Evolutionary conservation across 345 rosid species (phyloP).

Genomic region (Populus pruinosa): DNA sequence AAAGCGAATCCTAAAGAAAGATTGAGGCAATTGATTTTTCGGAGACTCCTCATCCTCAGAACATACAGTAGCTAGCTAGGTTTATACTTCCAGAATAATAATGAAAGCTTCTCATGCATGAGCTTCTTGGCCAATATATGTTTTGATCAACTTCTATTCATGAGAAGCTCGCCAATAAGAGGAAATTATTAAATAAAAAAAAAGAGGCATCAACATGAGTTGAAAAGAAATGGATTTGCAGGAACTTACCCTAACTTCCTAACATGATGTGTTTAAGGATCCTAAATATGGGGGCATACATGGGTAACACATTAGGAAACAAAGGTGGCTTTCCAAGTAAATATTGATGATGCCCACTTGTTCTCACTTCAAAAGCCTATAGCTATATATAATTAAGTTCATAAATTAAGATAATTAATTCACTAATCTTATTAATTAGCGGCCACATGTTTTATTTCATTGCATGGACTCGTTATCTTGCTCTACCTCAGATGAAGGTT

Average conservation of each 20-base stretch:
- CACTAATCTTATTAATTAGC: background rate
- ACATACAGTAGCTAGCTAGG: too few relatives aligned
- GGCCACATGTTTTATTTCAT: background rate
- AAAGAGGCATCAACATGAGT: conserved; percentile 1
- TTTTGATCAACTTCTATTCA: too few relatives aligned
- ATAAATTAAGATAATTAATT: background rate
- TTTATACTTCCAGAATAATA: too few relatives aligned
- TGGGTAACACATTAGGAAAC: conserved; percentile 3
- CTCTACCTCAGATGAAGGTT: conserved; percentile 55
- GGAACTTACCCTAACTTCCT: conserved; percentile 11
- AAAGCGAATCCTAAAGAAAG: too few relatives aligned
- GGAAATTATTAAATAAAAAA: too few relatives aligned
- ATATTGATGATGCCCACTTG: conserved; percentile 19
- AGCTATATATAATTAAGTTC: conserved; percentile 1
- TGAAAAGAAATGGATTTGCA: conserved; percentile 23
- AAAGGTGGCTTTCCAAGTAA: conserved; percentile 27
- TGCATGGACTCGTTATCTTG: conserved; percentile 36
- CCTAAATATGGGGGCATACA: conserved; percentile 14
- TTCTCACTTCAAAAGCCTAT: conserved; percentile 30
- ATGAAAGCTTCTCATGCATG: too few relatives aligned
- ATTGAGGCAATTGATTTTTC: too few relatives aligned
- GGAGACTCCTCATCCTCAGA: too few relatives aligned
- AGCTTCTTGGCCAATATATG: too few relatives aligned
- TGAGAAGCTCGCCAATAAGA: too few relatives aligned
- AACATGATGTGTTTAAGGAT: conserved; percentile 21